Evolutionary conservation across 352 stramenopile species (phyloP).

Genomic region (Globisporangium uncinulatum): DNA sequence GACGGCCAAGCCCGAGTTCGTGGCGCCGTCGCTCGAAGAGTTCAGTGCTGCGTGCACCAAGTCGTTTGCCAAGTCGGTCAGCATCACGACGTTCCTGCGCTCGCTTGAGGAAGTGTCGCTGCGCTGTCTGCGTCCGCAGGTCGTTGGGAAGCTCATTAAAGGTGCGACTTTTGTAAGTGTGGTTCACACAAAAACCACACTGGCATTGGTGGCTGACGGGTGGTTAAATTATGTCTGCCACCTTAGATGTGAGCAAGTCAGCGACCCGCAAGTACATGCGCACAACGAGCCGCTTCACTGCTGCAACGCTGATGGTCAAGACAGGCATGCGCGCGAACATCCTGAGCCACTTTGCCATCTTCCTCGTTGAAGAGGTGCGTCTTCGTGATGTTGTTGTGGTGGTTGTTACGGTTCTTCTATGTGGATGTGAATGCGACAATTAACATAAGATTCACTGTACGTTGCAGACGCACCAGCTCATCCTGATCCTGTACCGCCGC

Average conservation of each 20-base stretch:
- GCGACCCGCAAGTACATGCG: slow-evolving; percentile 71
- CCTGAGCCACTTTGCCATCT: slow-evolving; percentile 72
- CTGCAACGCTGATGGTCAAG: slow-evolving; percentile 62
- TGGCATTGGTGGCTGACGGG: too few relatives aligned
- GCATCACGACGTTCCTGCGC: slow-evolving; percentile 74
- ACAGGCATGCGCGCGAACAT: slow-evolving; percentile 75
- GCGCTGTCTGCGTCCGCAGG: slow-evolving; percentile 37
- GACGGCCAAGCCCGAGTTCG: slow-evolving; percentile 40
- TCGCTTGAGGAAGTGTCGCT: slow-evolving; percentile 69
- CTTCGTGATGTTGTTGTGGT: not conserved
- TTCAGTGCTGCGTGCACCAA: slow-evolving; percentile 49
- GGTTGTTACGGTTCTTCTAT: not conserved
- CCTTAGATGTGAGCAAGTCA: slow-evolving; percentile 72
- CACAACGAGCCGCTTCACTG: slow-evolving; percentile 45
- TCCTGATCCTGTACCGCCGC: slow-evolving; percentile 65
- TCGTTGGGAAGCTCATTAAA: slow-evolving; percentile 81
- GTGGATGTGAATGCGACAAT: too few relatives aligned
- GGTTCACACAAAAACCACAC: too few relatives aligned
- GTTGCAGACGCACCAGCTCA: slow-evolving; percentile 53
- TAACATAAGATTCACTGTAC: too few relatives aligned
- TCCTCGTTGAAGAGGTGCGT: slow-evolving; percentile 77
- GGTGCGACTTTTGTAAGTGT: too few relatives aligned
- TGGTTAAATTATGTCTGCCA: too few relatives aligned
- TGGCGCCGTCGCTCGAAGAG: slow-evolving; percentile 43
- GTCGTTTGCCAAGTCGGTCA: slow-evolving; percentile 73